Evolutionary conservation across 2,329 filamentous ascomycete genomes (phyloP), one percentile per base, ranked within the genome.

Genomic region (Apiospora saccharicola): DNA sequence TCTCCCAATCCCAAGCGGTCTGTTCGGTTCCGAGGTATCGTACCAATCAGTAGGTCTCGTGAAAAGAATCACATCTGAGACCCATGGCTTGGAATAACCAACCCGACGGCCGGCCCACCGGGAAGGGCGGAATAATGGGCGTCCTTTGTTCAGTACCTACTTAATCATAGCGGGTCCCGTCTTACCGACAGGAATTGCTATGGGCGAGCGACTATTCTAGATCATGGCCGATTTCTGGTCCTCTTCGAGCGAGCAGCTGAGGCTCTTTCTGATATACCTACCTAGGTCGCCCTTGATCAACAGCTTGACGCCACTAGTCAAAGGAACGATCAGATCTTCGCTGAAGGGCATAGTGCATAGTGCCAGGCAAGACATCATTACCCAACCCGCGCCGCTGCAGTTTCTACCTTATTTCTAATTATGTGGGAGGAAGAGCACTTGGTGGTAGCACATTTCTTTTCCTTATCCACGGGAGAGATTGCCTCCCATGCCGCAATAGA

Each of bases 21-120:
- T 64, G 34, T 34, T 41, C 57, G 57, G 57, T 22, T 41, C 57
- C 34, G 53, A 37, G 53, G 53, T 19, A n/a, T 37, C 37, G 16
- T 64, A 19, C 51, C 30, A 30, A 57, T 57, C 6, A 19, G 53
- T 34, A 41, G 57, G 19, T 19, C 34, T 41, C 19, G 34, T 41
- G 34, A 64, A 64, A 64, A 41, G 57, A 64, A 64, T 64, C 22
- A 41, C 57, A 41, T 64, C 57, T 64, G 57, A 64, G 57, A 64
- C 57, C 57, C 41, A 64, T 64, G 57, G 57, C 57, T 64, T 64
- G 57, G 34, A 24, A 41, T 22, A 64, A 37, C 30, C 51, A 30
- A 61, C 53, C 26, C 53, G 14, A 41, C 41, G 57, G 57, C 57
- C 57, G 57, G 57, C 34, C 57, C 57, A 64, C 57, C 57, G 30